Base-by-base conservation (phyloP, 129 eudicot genomes). In the Escallonia herrerae region DNA sequence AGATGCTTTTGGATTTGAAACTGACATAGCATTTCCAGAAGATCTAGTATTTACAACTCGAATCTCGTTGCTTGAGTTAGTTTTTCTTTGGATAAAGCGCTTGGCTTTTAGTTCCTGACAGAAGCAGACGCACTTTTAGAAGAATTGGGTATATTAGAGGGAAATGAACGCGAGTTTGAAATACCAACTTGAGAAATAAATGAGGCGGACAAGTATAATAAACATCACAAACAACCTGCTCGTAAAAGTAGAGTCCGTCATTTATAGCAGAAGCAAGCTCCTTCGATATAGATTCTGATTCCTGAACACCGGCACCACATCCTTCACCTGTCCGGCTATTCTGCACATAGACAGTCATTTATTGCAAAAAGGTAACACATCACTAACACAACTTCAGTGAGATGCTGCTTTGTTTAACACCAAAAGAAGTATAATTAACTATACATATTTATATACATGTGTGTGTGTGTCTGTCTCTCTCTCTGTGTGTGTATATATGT, bases 251-350 rank as follows among this genome's bases (percentile, higher is more conserved):
- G 72, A 91, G 89, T 15, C 95, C 95, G 40, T 91, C 97, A 75
- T 85, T 87, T 65, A 91, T 91, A 13, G 87, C 85, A 72, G 96
- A 85, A 58, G 96, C 97, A 81, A 82, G 95, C 83, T 87, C 97
- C 51, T 74, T 58, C 39, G 97, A 77, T 66, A 84, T 66, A 22
- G 72, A 49, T 52, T 83, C 77, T 51, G 91, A 72, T 50, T 79
- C 84, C 58, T 65, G 67, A 48, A 60, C 71, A 66, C 40, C 72
- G 68, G 72, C 70, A 65, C 78, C 82, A 52, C 73, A 64, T 67
- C 80, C 83, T 75, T 75, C 86, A 66, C 71, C 60, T 2, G 15
- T 69, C 53, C 72, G 69, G 67, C 60, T 79, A 71, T 91, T 85
- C 90, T 91, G 95, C 79, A 67, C 54, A 72, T 60, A 49, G 72